Evolutionary conservation across 1,139 yeast species (phyloP), one percentile per base, ranked within the genome.

Genomic region (Pichia sp.): DNA sequence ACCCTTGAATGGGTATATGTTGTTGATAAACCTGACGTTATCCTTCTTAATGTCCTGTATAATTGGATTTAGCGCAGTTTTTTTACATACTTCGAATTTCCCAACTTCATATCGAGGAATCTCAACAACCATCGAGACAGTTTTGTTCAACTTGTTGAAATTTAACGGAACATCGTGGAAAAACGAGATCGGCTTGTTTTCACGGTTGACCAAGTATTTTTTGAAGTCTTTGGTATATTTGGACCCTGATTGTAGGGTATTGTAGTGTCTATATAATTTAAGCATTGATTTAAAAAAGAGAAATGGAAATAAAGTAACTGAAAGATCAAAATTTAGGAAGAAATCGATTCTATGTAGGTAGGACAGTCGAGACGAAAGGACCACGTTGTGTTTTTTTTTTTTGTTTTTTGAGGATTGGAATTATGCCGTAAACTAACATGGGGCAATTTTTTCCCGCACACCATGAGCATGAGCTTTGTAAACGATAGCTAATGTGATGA

Each of bases 21-120:
- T 92, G 66, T 94, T 81, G 44, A 90, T 94, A 58, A 81, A 84
- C 65, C 94, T 72, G 55, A 87, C 76, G 65, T 86, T 79, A 40
- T 95, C 96, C 66, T 88, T 87, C 70, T 90, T 90, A 54, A 83
- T 80, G 66, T 92, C 98, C 69, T 92, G 98, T 36, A 84, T 73
- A 52, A 92, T 90, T 50, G 98, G 98, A 70, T 92, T 92, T 59
- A 83, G 77, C 44, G 75, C 70, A 43, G 72, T 65, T 49, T 80
- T 83, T 68, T 81, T 86, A 58, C 83, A 77, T 59, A 92, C 85
- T 68, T 90, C 97, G 69, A 87, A 76, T 69, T 90, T 90, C 42
- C 95, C 97, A 66, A 88, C 90, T 52, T 94, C 77, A 95, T 95
- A 87, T 61, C 97, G 79, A 53, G 97, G 97, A 49, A 92, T 90